These are phyloP conservation scores for Fusarium sp. DNA, from an alignment of 2,329 filamentous ascomycete species.

Conservation along the genomic window DNA sequence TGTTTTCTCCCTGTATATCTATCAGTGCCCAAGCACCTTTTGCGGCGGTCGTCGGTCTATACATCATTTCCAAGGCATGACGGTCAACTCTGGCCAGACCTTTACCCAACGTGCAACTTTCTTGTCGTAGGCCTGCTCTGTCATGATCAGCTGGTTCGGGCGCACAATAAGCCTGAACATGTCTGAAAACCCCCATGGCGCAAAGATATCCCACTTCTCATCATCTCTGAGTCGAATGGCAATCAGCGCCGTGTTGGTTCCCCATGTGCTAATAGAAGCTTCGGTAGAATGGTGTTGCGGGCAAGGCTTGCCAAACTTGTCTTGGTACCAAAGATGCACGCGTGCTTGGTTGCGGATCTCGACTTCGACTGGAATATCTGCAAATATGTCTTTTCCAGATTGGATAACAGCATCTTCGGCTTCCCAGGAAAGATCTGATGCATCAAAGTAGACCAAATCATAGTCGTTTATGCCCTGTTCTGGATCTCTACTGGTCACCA, in stretches of 20 bases:
- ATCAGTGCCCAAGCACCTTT: no score
- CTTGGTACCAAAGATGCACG: slow-evolving; percentile 53
- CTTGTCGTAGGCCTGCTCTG: slow-evolving; percentile 44
- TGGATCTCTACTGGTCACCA: slow-evolving; percentile 43
- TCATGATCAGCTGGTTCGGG: slow-evolving; percentile 48
- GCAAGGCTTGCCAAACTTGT: slow-evolving; percentile 48
- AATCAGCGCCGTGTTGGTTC: slow-evolving; percentile 51
- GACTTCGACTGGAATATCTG: slow-evolving; percentile 47
- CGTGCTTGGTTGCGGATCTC: slow-evolving; percentile 55
- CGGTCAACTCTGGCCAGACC: slow-evolving; percentile 46
- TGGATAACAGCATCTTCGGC: slow-evolving; percentile 52
- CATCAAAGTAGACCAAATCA: slow-evolving; percentile 52
- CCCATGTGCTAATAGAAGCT: slow-evolving; percentile 50
- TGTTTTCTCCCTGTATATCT: no score
- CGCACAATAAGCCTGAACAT: slow-evolving; percentile 50
- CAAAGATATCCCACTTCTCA: slow-evolving; percentile 50
- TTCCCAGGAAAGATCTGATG: slow-evolving; percentile 50
- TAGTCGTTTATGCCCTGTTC: slow-evolving; percentile 53
- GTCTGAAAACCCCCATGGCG: slow-evolving; percentile 51
- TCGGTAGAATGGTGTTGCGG: slow-evolving; percentile 48
- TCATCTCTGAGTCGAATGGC: slow-evolving; percentile 43
- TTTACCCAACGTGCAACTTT: slow-evolving; percentile 48
- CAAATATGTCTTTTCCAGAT: slow-evolving; percentile 46
- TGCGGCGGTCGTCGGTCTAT: background rate
- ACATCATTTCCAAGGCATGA: slow-evolving; percentile 43